Evolutionary conservation across 2,329 filamentous ascomycete species (phyloP), one percentile per base, ranked within the genome.

Genomic region (Alternaria consortialis): DNA sequence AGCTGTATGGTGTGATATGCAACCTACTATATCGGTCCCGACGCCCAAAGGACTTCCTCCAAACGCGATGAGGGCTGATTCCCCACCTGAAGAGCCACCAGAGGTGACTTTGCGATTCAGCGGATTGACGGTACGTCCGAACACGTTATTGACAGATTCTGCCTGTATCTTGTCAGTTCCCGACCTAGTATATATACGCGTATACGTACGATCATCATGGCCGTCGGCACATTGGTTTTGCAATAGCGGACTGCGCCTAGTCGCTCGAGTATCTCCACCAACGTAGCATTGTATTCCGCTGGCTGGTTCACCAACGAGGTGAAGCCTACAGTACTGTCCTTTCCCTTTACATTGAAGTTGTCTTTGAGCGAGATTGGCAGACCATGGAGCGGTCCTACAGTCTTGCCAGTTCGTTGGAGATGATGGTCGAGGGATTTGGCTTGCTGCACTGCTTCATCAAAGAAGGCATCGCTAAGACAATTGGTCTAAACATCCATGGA

Each of bases 161-260:
- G 87, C 84, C 70, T 74, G 27, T 40, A 7, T 29, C 5, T 2
- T 48, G 39, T 73, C 17, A 72, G 60, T 15, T 17, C 29, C 5
- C 8, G 5, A 9, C 8, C 25, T 5, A 39, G 31, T 7, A 9
- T 2, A 5, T 12, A 5, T 51, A 20, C 23, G 15, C 20, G 12
- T 27, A 32, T 42, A 70, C 70, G 23, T 67, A 73, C 71, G 53
- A 90, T 89, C 88, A 91, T 90, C 83, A 90, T 88, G 12, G 87
- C 87, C 1, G 87, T 89, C 0, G 90, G 89, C 2, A 91, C 81
- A 67, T 91, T 91, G 0, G 90, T 91, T 77, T 91, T 91, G 65
- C 86, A 84, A 65, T 91, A 90, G n/a, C 90, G 78, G 0, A 92
- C 82, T 1, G 89, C 89, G 1, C 90, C 90, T 0, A 87, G 81